A percentile compares a stretch with the other conserved stretches of the same genome.
Conservation (phyloP, 805 yeast species). For the Saccharomyces eubayanus region DNA sequence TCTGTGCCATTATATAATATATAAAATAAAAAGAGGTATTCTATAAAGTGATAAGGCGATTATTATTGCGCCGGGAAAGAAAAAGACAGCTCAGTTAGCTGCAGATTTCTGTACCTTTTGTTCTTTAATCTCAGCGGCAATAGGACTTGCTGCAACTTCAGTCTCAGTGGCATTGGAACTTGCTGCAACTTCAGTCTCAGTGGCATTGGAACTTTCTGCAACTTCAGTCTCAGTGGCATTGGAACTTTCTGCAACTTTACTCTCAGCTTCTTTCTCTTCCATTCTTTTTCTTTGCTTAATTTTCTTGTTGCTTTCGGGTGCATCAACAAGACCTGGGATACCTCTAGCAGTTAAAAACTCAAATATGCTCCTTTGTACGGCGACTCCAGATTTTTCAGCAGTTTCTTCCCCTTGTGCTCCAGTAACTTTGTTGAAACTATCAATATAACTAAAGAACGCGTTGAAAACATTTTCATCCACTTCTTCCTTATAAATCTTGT, state of each 20-base stretch:
- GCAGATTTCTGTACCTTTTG: neutral
- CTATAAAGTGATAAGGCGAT: neutral
- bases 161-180: conserved; percentile 1
- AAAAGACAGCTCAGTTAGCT: neutral
- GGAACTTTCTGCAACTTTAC: conserved; percentile 5
- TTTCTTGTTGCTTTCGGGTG: neutral
- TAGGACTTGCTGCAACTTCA: conserved; percentile 4
- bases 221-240: neutral
- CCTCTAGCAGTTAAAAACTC: conserved; percentile 38
- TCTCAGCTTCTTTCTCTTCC: conserved; percentile 11
- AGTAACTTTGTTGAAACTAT: conserved; percentile 51
- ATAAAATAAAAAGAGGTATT: neutral
- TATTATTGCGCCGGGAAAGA: neutral
- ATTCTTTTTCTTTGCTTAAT: conserved; percentile 2
- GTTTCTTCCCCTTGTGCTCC: conserved; percentile 43
- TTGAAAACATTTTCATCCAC: conserved; percentile 78
- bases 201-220: neutral
- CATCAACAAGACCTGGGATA: conserved; percentile 20
- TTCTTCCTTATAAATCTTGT: conserved; percentile 86
- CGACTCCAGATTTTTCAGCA: conserved; percentile 23
- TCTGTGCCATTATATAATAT: neutral
- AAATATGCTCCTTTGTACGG: conserved; percentile 30
- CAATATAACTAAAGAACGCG: conserved; percentile 87
- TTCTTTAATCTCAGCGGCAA: neutral
- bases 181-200: conserved; percentile 6